Percentiles rank a stretch among this genome's conserved stretches.
phyloP scores from a whole-genome alignment of 345 rosid species.

The Boechera retrofracta region DNA sequence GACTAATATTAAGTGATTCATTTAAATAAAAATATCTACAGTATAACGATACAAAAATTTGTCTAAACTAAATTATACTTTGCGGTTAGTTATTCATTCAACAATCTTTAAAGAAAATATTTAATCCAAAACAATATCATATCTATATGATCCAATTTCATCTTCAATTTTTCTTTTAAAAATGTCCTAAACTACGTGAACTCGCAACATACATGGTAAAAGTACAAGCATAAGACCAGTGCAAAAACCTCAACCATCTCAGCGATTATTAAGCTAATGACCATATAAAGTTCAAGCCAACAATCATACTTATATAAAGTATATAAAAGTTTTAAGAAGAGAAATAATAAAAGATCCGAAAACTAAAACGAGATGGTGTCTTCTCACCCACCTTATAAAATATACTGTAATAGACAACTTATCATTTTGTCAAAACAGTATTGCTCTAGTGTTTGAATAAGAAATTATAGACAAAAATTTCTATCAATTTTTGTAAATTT shows the following conservation, averaged over 20 bases:
- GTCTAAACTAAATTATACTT: neutral
- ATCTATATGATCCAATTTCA: neutral
- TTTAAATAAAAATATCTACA: too few species aligned
- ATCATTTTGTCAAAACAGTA: neutral
- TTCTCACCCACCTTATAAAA: constrained; percentile 32
- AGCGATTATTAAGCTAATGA: neutral
- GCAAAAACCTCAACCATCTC: neutral
- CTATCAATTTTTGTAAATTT: neutral
- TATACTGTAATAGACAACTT: neutral
- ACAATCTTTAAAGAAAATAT: neutral
- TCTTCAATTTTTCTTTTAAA: neutral
- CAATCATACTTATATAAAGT: constrained; percentile 16
- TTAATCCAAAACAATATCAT: neutral
- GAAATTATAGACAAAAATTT: neutral
- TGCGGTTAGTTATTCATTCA: neutral
- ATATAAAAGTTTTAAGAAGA: neutral
- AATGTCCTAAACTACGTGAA: neutral
- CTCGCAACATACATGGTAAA: neutral
- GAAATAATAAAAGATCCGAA: neutral
- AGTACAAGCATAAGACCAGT: neutral
- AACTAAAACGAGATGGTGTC: constrained; percentile 29
- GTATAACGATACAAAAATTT: neutral
- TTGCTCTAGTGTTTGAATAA: neutral
- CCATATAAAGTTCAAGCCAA: constrained; percentile 15
- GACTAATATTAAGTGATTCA: neutral